phyloP scores from a whole-genome alignment of 495 filamentous ascomycete species.

The Neurospora cerealis region DNA sequence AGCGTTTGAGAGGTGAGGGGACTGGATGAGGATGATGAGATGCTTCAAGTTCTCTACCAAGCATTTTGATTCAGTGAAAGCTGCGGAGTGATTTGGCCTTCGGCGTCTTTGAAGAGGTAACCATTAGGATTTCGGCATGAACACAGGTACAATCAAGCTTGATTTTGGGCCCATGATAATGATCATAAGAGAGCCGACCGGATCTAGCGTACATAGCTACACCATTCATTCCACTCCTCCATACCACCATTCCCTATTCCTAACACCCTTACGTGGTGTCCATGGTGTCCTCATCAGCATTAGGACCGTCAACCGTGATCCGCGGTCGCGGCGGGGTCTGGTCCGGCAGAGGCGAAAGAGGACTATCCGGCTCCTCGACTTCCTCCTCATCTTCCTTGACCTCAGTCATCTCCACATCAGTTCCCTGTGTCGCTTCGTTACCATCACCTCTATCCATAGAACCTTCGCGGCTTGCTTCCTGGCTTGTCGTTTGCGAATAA shows the following conservation, averaged over 20 bases:
- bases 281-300: constrained; percentile 50
- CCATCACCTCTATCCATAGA: constrained; percentile 6
- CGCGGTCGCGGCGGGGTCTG: constrained; percentile 20
- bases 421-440: constrained; percentile 38
- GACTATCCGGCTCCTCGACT: constrained; percentile 38
- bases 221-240: neutral
- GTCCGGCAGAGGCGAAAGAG: constrained; percentile 27
- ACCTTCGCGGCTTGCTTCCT: constrained; percentile 25
- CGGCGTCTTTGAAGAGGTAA: neutral
- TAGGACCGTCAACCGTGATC: constrained; percentile 43
- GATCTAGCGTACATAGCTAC: neutral
- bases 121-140: neutral
- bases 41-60: neutral
- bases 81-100: neutral
- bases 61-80: neutral
- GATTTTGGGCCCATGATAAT: neutral
- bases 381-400: constrained; percentile 56
- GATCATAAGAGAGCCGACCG: neutral
- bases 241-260: neutral
- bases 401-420: constrained; percentile 16
- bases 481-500: constrained; percentile 34
- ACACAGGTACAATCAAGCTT: neutral
- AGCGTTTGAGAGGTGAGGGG: constrained; percentile 1
- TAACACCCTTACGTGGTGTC: constrained; percentile 43
- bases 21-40: neutral